phyloP scores from a whole-genome alignment of 352 stramenopile species.

The Phytophthora tubulina region DNA sequence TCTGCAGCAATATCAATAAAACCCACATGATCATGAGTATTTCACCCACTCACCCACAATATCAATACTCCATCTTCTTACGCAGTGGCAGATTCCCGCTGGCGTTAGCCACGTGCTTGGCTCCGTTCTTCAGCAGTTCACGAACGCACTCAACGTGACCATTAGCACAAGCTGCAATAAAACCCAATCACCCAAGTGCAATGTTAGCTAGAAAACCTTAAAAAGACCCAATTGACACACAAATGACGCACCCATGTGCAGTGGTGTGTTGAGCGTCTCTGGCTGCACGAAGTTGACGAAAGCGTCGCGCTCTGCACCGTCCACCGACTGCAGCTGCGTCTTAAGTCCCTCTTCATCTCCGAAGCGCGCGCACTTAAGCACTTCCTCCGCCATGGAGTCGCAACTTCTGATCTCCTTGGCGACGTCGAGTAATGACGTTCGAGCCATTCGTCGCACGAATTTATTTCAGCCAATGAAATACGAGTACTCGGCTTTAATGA shows the following conservation, averaged over 20 bases:
- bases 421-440: not conserved
- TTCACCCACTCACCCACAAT: not conserved
- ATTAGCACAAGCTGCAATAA: slow-evolving; percentile 76
- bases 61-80: slow-evolving; percentile 35
- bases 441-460: slow-evolving; percentile 21
- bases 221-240: not conserved
- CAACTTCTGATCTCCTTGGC: too few relatives aligned
- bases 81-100: slow-evolving; percentile 83
- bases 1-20: slow-evolving; percentile 48
- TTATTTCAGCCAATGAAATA: slow-evolving; percentile 14
- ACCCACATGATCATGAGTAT: slow-evolving; percentile 14
- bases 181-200: slow-evolving; percentile 8
- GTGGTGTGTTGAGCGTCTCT: slow-evolving; percentile 79
- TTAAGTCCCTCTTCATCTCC: slow-evolving; percentile 76
- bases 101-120: slow-evolving; percentile 70
- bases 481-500: slow-evolving; percentile 1
- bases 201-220: slow-evolving; percentile 6
- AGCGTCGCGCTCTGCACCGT: slow-evolving; percentile 28
- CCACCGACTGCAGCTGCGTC: slow-evolving; percentile 44
- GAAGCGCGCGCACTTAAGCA: slow-evolving; percentile 76
- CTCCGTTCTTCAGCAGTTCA: slow-evolving; percentile 62
- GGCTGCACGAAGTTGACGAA: slow-evolving; percentile 83
- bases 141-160: slow-evolving; percentile 73
- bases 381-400: slow-evolving; percentile 52
- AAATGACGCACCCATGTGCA: slow-evolving; percentile 79